Base-by-base conservation (phyloP, 345 rosid species). In the Cardamine occulta region DNA sequence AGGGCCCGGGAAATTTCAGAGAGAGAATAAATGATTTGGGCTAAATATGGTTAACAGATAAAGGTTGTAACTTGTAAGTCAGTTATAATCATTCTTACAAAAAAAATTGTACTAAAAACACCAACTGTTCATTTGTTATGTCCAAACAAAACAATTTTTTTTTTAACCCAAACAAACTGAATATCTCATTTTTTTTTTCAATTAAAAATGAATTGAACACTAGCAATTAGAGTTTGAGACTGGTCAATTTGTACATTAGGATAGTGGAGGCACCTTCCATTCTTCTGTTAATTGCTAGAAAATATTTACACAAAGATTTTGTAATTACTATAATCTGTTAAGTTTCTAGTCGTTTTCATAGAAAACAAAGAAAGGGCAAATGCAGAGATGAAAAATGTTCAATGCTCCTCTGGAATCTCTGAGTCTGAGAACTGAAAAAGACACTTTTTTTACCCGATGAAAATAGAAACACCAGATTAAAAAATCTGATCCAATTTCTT, bases 1-100 rank as follows among this genome's bases (percentile, higher is more conserved):
- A 42, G 35, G 24, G 17, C 53, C 67, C 51, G 51, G 66, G 66
- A 62, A 62, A 39, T 7, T 4, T 39, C 19, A 62, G 32, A 34
- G 44, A 61, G 67, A 7, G 53, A 63, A 44, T 63, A 63, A 63
- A 35, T 21, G 53, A 63, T 63, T 63, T 23, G 29, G 68, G 68
- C 53, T 42, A 42, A 42, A 8, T 63, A 39, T 62, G 49, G 66
- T 39, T 47, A 21, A 42, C 15, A 35, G 10, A 35, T 35, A 0
- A 19, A 35, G 21, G 47, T 37, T 61, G 63, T 59, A 18, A 57
- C 12, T 58, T 35, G 4, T 4, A 8, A 57, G 40, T 57, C 17
- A 15, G 21, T 56, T 15, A 57, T 14, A 6, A 54, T 28, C 6
- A 54, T 9, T 35, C 40, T 37, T 37, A 3, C 42, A 10, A 37